phyloP scores from a whole-genome alignment of 169 alveolate species.

The Condylostoma magnum region DNA sequence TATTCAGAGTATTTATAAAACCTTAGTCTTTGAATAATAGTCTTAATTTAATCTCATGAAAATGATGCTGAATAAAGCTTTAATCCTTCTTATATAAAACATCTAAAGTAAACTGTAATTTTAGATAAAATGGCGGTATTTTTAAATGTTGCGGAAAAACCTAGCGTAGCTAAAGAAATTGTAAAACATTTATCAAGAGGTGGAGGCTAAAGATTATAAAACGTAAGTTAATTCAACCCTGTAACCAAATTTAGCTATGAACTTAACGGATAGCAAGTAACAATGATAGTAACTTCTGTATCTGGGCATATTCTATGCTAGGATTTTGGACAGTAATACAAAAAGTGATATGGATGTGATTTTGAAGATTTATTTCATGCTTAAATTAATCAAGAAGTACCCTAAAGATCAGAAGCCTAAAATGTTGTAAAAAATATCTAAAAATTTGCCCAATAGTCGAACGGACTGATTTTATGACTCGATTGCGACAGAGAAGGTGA shows the following conservation, averaged over 20 bases:
- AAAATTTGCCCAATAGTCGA: constrained; percentile 46
- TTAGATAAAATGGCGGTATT: constrained; percentile 19
- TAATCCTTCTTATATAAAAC: too few relatives aligned
- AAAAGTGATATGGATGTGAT: constrained; percentile 59
- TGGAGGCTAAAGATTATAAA: neutral
- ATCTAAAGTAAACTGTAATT: too few relatives aligned
- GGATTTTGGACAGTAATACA: constrained; percentile 66
- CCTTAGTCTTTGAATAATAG: too few relatives aligned
- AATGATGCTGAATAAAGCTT: too few relatives aligned
- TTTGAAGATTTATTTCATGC: constrained; percentile 62
- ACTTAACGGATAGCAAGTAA: constrained; percentile 59
- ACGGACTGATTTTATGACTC: constrained; percentile 87
- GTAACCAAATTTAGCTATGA: constrained; percentile 55
- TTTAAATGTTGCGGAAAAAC: constrained; percentile 78
- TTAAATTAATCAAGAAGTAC: constrained; percentile 57
- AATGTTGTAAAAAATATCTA: constrained; percentile 65
- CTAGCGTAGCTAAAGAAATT: constrained; percentile 75
- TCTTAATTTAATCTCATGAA: too few relatives aligned
- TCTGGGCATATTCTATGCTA: constrained; percentile 70
- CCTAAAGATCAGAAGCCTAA: constrained; percentile 76
- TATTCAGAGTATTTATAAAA: too few relatives aligned
- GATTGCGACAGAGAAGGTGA: constrained; percentile 98
- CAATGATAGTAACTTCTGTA: constrained; percentile 90
- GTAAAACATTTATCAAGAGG: constrained; percentile 49
- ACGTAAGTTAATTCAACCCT: constrained; percentile 65